Evolutionary conservation across 352 stramenopile species (phyloP).

Genomic region (Pythium sp.): DNA sequence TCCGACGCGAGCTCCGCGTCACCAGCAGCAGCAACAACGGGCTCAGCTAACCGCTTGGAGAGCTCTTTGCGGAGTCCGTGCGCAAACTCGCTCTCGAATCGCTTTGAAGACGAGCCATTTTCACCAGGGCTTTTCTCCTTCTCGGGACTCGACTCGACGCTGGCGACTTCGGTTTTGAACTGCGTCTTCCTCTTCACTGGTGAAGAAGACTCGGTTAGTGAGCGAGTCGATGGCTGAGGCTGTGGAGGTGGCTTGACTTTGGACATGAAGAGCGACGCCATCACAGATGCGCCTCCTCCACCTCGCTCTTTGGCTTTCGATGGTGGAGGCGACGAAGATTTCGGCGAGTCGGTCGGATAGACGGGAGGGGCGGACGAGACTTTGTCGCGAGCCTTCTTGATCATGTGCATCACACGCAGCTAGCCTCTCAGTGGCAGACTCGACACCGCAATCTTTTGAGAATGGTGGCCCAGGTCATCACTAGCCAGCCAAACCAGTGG

Average conservation of each 20-base stretch:
- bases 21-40: not conserved
- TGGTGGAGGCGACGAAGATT: not conserved
- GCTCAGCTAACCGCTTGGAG: slow-evolving; percentile 14
- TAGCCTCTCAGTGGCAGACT: not conserved
- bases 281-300: not conserved
- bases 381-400: slow-evolving; percentile 10
- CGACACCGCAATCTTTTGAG: not conserved
- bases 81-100: slow-evolving; percentile 11
- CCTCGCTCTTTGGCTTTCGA: not conserved
- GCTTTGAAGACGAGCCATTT: not conserved
- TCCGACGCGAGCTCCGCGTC: not conserved
- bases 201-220: not conserved
- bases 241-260: not conserved
- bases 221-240: not conserved
- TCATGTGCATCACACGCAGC: slow-evolving; percentile 2
- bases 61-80: slow-evolving; percentile 15
- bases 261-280: slow-evolving; percentile 1
- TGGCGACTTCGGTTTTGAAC: not conserved
- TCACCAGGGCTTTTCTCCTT: not conserved
- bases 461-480: not conserved
- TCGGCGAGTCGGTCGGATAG: not conserved
- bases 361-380: not conserved
- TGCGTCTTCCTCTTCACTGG: not conserved
- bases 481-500: not conserved
- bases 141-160: slow-evolving; percentile 1